Evolutionary conservation across 2,329 filamentous ascomycete species (phyloP), one percentile per base, ranked within the genome.

Genomic region (Fusarium liriodendri): DNA sequence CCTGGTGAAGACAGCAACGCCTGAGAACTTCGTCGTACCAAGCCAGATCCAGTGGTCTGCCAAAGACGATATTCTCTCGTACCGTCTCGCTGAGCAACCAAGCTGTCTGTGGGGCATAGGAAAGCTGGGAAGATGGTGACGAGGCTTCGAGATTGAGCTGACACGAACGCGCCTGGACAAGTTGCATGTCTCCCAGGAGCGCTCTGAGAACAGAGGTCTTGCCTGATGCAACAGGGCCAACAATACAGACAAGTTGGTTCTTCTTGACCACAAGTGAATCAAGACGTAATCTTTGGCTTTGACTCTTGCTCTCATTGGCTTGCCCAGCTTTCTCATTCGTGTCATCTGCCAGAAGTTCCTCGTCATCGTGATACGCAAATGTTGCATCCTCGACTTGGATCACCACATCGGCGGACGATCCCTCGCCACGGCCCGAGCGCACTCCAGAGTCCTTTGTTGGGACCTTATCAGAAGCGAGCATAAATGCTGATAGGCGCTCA

Each of bases 71-170:
- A 1, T 72, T 72, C 9, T 72, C 70, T 5, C 61, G 57, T 1
- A 72, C 70, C 0, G 70, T 72, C 18, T 72, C 70, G 0, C 70
- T 72, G 0, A 72, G 33, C 6, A 72, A 37, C 70, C 70, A 72
- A 4, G 70, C 70, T 0, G 70, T 62, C 18, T 72, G 70, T 0
- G 70, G 66, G 2, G 61, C 70, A 0, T 66, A 68, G 2, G 70
- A 70, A 1, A 72, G 57, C 7, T 72, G 65, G 0, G 70, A 73
- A 1, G 61, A 66, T 4, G 33, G 52, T 1, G 22, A 11, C 3
- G 57, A 29, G 5, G 6, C 20, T 8, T 62, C 33, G 6, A 62
- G 45, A 9, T 7, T 73, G 50, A 14, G 38, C 1, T 50, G 65
- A 2, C 42, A 40, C 13, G 32, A 38, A 9, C 47, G 22, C 9